These are phyloP conservation scores for Sherardia arvensis DNA, from an alignment of 257 asterid species.

Conservation along the genomic window DNA sequence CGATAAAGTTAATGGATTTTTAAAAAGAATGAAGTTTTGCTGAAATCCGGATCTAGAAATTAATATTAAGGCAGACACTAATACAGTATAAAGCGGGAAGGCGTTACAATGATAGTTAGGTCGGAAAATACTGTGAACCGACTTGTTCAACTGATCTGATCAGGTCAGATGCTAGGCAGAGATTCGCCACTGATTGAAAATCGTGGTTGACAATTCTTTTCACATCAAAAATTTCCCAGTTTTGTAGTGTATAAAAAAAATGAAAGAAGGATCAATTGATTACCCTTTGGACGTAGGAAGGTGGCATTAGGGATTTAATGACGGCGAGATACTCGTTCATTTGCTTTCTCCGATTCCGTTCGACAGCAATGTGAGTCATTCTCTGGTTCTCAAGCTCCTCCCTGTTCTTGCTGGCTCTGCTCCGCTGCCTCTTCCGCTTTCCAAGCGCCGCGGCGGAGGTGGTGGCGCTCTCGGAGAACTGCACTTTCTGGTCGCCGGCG, in stretches of 20 bases:
- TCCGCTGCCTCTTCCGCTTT: constrained; percentile 35
- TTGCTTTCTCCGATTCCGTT: constrained; percentile 33
- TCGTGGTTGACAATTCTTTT: too few relatives aligned
- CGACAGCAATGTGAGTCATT: constrained; percentile 47
- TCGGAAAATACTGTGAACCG: too few relatives aligned
- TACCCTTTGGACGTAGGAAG: constrained; percentile 43
- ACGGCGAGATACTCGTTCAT: constrained; percentile 43
- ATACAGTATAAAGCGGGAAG: too few relatives aligned
- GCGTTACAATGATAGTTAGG: too few relatives aligned
- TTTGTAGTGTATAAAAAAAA: too few relatives aligned
- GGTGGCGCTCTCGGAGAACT: constrained; percentile 7
- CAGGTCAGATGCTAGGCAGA: too few relatives aligned
- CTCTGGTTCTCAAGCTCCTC: constrained; percentile 42
- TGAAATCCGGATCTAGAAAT: too few relatives aligned
- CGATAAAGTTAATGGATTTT: constrained; percentile 1
- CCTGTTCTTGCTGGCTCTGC: constrained; percentile 26
- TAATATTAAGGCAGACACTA: too few relatives aligned
- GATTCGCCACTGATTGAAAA: too few relatives aligned
- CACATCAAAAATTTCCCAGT: too few relatives aligned
- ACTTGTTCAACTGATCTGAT: too few relatives aligned
- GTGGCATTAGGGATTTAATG: constrained; percentile 38
- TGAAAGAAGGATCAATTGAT: background rate
- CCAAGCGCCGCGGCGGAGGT: constrained; percentile 9
- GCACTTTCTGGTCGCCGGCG: background rate
- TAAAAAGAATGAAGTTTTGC: background rate